phyloP scores from a whole-genome alignment of 2,329 filamentous ascomycete genomes.

The Hymenoscyphus albidus region DNA sequence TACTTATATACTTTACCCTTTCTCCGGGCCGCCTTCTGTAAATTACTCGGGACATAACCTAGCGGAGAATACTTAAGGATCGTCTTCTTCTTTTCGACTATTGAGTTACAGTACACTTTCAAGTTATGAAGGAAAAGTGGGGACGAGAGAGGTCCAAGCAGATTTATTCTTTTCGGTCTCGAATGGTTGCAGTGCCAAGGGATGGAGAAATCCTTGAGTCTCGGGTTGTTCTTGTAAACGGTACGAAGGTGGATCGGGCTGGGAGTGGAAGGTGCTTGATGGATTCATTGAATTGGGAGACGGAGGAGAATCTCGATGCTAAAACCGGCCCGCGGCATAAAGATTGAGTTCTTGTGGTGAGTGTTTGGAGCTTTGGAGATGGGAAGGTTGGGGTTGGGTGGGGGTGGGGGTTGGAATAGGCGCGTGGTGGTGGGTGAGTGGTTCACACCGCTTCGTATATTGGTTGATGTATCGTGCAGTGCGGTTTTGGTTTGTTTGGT shows the following conservation, averaged over 20 bases:
- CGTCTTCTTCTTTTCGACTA: too few relatives aligned
- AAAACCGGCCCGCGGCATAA: neutral
- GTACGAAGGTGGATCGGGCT: neutral
- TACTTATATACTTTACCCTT: too few relatives aligned
- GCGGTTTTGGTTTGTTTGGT: neutral
- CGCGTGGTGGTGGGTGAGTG: neutral
- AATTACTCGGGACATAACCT: too few relatives aligned
- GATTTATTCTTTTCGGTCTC: too few relatives aligned
- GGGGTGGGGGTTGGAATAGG: neutral
- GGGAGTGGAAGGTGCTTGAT: too few relatives aligned
- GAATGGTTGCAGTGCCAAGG: neutral
- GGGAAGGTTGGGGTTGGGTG: neutral
- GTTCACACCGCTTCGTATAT: constrained; percentile 1
- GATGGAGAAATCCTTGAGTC: neutral
- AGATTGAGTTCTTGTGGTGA: too few relatives aligned
- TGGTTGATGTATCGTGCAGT: neutral
- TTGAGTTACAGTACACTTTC: too few relatives aligned
- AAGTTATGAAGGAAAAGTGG: too few relatives aligned
- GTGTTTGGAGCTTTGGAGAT: neutral
- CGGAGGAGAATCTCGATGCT: neutral
- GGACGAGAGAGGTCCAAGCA: neutral
- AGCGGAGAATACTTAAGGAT: too few relatives aligned
- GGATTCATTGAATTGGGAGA: too few relatives aligned
- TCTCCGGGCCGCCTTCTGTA: too few relatives aligned
- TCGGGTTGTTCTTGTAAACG: too few relatives aligned